These are phyloP conservation scores for Ophioceras dolichostomum DNA, from an alignment of 2,329 filamentous ascomycete species.

Conservation along the genomic window DNA sequence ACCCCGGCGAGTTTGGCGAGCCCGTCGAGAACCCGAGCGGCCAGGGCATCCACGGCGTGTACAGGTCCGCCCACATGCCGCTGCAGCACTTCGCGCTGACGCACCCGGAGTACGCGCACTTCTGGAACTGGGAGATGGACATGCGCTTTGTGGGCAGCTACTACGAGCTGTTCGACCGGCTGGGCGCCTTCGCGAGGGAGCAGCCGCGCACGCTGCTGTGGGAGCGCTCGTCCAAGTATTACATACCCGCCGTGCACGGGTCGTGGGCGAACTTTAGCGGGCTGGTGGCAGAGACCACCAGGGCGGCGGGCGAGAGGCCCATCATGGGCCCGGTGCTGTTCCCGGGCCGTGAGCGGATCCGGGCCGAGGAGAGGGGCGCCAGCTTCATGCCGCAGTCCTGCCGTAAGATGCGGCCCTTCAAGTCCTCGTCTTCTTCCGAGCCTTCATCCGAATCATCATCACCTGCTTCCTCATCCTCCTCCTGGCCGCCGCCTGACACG, in stretches of 20 bases:
- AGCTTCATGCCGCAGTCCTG: constrained; percentile 38
- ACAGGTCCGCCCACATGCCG: constrained; percentile 51
- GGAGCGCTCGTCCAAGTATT: constrained; percentile 68
- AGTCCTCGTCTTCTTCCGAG: too few species aligned
- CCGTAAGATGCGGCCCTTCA: constrained; percentile 3
- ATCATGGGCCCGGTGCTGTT: constrained; percentile 58
- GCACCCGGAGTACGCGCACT: constrained; percentile 53
- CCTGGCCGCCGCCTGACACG: too few species aligned
- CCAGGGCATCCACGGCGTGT: constrained; percentile 54
- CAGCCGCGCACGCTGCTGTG: constrained; percentile 63
- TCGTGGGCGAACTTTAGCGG: constrained; percentile 60
- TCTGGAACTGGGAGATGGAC: constrained; percentile 63
- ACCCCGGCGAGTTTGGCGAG: constrained; percentile 57
- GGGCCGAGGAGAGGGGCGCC: constrained; percentile 37
- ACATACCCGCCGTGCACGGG: constrained; percentile 58
- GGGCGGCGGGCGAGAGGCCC: constrained; percentile 33
- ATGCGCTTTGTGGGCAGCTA: constrained; percentile 53
- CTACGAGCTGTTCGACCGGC: constrained; percentile 61
- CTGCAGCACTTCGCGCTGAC: constrained; percentile 51
- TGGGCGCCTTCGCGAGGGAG: constrained; percentile 51
- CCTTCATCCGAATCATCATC: too few species aligned
- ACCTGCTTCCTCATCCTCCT: too few species aligned
- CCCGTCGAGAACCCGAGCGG: constrained; percentile 47
- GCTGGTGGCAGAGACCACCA: constrained; percentile 50
- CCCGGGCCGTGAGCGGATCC: constrained; percentile 30